Conservation (phyloP, 2,329 filamentous ascomycete genomes). For the Aspergillus sp. region DNA sequence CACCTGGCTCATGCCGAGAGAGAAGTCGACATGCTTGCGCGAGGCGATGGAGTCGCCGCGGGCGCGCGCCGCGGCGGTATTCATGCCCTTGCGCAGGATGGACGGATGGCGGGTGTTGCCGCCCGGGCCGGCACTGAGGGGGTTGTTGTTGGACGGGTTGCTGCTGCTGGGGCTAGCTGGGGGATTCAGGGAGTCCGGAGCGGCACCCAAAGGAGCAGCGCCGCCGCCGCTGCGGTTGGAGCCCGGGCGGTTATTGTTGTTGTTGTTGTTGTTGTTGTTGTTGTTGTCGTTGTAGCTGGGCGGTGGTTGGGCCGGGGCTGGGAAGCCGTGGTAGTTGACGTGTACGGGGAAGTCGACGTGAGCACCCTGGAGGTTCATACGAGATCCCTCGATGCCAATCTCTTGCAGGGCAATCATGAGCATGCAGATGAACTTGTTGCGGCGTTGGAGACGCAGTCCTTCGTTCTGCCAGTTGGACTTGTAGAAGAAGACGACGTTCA, state of each 20-base stretch:
- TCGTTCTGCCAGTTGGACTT: slow-evolving; percentile 97
- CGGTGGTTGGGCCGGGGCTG: slow-evolving; percentile 35
- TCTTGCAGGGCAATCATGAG: slow-evolving; percentile 79
- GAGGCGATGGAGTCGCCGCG: slow-evolving; percentile 51
- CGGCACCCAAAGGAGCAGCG: no score
- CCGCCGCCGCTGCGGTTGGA: slow-evolving; percentile 12
- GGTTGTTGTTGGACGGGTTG: slow-evolving; percentile 2
- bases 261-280: slow-evolving; percentile 23
- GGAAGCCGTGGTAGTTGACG: slow-evolving; percentile 44
- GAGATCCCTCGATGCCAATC: slow-evolving; percentile 76
- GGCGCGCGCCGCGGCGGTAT: slow-evolving; percentile 36
- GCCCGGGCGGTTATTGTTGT: slow-evolving; percentile 33
- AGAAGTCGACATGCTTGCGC: slow-evolving; percentile 62
- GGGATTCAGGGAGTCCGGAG: no score
- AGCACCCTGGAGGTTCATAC: slow-evolving; percentile 62
- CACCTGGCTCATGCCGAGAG: slow-evolving; percentile 56
- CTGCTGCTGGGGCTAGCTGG: no score
- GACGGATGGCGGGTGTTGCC: slow-evolving; percentile 35
- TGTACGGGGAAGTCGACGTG: slow-evolving; percentile 61
- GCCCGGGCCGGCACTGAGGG: slow-evolving; percentile 20
- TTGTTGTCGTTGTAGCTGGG: slow-evolving; percentile 41
- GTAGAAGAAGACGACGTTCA: slow-evolving; percentile 96
- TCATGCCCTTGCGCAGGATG: slow-evolving; percentile 47
- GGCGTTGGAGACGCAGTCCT: slow-evolving; percentile 73
- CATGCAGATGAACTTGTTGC: slow-evolving; percentile 90